These are phyloP conservation scores for Populus hybrid DNA, from an alignment of 441 rosid genomes.

Conservation along the genomic window DNA sequence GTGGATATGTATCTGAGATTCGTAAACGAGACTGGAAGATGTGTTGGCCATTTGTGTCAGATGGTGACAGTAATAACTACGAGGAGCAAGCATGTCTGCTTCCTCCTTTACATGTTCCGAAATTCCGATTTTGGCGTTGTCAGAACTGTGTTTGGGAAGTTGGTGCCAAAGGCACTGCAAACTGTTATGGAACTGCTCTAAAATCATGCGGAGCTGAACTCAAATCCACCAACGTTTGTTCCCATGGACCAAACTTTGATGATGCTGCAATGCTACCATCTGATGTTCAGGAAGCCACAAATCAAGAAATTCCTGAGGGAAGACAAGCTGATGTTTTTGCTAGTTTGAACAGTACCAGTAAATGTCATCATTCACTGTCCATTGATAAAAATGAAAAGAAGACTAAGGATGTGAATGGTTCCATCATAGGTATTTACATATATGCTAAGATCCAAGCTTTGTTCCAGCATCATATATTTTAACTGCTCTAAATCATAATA, in stretches of 20 bases:
- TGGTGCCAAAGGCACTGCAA: constrained; percentile 25
- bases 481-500: background rate
- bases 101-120: constrained; percentile 64
- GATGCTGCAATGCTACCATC: constrained; percentile 26
- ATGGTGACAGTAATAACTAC: constrained; percentile 26
- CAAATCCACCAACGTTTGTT: constrained; percentile 32
- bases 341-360: constrained; percentile 23
- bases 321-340: constrained; percentile 27
- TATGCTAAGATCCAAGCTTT: constrained; percentile 22
- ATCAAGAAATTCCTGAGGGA: constrained; percentile 22
- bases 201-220: constrained; percentile 17
- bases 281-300: constrained; percentile 31
- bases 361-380: constrained; percentile 19
- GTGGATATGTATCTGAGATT: constrained; percentile 73
- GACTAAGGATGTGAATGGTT: constrained; percentile 19
- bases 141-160: constrained; percentile 44
- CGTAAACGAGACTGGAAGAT: constrained; percentile 55
- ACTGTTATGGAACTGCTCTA: constrained; percentile 25
- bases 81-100: constrained; percentile 38
- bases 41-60: constrained; percentile 72
- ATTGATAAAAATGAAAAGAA: constrained; percentile 28
- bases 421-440: constrained; percentile 36
- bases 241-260: constrained; percentile 27
- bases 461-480: constrained; percentile 6
- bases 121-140: constrained; percentile 74